Evolutionary conservation across 176 grass and related monocot genomes (phyloP).

Genomic region (Carex littledalei): DNA sequence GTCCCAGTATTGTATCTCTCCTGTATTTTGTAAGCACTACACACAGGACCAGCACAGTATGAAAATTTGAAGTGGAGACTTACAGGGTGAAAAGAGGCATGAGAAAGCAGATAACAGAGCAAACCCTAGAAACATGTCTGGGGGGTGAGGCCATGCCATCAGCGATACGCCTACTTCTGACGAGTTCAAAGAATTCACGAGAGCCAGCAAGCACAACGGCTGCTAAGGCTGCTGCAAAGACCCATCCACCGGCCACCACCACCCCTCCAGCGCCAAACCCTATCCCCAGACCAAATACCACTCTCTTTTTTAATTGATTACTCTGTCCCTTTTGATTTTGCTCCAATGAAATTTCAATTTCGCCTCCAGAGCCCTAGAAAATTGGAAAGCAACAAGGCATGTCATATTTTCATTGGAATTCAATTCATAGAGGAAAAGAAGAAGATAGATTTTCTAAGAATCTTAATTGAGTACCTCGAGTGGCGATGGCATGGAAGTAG

Average conservation of each 20-base stretch:
- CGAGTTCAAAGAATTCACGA: conserved; percentile 80
- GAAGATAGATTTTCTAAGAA: not conserved
- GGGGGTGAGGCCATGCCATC: conserved; percentile 49
- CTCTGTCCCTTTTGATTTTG: conserved; percentile 15
- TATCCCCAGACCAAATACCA: conserved; percentile 70
- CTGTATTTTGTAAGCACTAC: not conserved
- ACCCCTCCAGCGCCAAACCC: conserved; percentile 70
- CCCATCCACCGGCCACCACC: conserved; percentile 66
- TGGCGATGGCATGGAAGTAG: not conserved
- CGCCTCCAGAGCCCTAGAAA: not conserved
- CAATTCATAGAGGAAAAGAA: not conserved
- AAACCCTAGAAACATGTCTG: conserved; percentile 70
- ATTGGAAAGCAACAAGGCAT: not conserved
- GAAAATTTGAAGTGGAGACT: conserved; percentile 3
- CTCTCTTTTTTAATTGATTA: conserved; percentile 50
- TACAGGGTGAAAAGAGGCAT: conserved; percentile 79
- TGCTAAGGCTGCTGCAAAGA: conserved; percentile 49
- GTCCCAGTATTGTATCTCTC: not conserved
- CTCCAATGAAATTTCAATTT: not conserved
- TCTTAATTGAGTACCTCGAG: conserved; percentile 17
- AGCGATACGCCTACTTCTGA: conserved; percentile 39
- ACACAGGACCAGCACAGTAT: not conserved
- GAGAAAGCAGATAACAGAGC: conserved; percentile 65
- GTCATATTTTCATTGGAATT: conserved; percentile 4
- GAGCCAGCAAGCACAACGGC: conserved; percentile 42